phyloP scores from a whole-genome alignment of 2,329 filamentous ascomycete genomes.

The Fusarium humuli region DNA sequence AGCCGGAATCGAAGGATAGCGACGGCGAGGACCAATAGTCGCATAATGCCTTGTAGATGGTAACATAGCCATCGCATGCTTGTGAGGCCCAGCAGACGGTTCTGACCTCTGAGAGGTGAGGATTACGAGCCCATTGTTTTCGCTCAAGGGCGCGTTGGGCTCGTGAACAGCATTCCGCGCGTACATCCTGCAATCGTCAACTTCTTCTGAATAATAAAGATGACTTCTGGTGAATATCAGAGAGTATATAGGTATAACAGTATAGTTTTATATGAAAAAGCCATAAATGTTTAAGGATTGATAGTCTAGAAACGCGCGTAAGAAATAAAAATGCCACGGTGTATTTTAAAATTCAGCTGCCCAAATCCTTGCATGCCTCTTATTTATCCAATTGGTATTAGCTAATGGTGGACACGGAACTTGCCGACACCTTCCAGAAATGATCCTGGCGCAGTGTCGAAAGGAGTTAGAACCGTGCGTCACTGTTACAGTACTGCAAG shows the following conservation, averaged over 20 bases:
- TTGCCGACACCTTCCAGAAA: neutral
- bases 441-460: neutral
- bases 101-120: neutral
- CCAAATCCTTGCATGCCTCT: neutral
- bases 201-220: no score
- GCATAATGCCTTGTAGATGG: neutral
- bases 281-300: neutral
- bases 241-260: neutral
- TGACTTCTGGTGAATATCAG: rapidly evolving
- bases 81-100: rapidly evolving
- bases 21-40: neutral
- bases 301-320: neutral
- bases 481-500: no score
- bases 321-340: neutral
- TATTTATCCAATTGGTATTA: neutral
- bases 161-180: rapidly evolving
- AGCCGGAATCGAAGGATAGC: neutral
- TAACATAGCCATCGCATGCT: neutral
- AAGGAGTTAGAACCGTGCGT: neutral
- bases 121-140: neutral
- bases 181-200: rapidly evolving
- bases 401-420: neutral
- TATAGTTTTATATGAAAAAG: neutral
- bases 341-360: neutral
- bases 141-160: rapidly evolving